Percentiles rank a stretch among this genome's conserved stretches.
These are phyloP conservation scores for Aspergillus proliferans DNA, from an alignment of 2,329 filamentous ascomycete species.

Conservation along the genomic window DNA sequence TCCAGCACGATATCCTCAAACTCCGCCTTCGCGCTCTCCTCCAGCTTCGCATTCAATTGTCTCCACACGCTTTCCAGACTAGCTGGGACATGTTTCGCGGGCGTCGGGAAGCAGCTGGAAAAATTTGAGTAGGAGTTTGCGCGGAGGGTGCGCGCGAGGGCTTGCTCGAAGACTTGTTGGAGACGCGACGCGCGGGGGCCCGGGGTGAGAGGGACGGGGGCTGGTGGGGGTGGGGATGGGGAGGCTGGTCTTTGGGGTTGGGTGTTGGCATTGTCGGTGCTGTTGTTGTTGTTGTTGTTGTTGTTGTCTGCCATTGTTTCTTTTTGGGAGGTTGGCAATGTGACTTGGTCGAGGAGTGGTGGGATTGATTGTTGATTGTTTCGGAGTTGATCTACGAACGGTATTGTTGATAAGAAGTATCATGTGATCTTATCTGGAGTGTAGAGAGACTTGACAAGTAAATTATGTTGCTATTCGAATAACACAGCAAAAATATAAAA, in stretches of 20 bases:
- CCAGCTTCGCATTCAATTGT: slow-evolving; percentile 54
- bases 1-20: slow-evolving; percentile 57
- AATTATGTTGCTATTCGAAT: neutral
- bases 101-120: slow-evolving; percentile 58
- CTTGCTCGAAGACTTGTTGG: slow-evolving; percentile 55
- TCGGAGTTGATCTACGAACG: neutral
- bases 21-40: slow-evolving; percentile 51
- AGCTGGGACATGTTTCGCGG: slow-evolving; percentile 51
- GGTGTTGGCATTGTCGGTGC: slow-evolving; percentile 8
- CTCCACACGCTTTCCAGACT: slow-evolving; percentile 52
- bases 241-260: slow-evolving; percentile 21
- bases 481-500: neutral
- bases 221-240: slow-evolving; percentile 48
- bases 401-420: no score
- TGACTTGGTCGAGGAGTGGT: neutral
- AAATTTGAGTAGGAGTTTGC: slow-evolving; percentile 58
- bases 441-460: no score
- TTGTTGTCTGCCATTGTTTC: slow-evolving; percentile 15
- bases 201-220: slow-evolving; percentile 49
- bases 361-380: slow-evolving; percentile 2
- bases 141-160: slow-evolving; percentile 54
- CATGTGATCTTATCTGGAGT: no score
- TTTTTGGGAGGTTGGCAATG: neutral
- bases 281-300: slow-evolving; percentile 2
- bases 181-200: slow-evolving; percentile 56